These are phyloP conservation scores for Cucurbita moschata DNA, from an alignment of 306 rosid genomes.

Conservation along the genomic window DNA sequence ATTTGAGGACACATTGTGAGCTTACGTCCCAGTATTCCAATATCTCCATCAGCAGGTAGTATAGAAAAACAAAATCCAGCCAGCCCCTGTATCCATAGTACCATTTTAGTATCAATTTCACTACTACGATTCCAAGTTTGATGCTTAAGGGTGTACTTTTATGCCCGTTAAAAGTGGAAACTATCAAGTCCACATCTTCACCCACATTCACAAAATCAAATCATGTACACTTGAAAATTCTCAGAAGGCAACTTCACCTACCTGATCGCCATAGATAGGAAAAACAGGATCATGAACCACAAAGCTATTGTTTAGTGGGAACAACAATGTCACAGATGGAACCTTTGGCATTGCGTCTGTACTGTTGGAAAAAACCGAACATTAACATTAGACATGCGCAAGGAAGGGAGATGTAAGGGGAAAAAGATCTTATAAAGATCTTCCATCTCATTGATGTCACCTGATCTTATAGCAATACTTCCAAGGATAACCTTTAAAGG, in stretches of 20 bases:
- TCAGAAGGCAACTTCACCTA: constrained; percentile 15
- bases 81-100: constrained; percentile 38
- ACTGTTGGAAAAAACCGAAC: constrained; percentile 20
- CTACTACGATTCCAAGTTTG: not conserved
- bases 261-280: constrained; percentile 34
- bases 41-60: constrained; percentile 57
- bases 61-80: constrained; percentile 72
- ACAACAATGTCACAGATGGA: constrained; percentile 57
- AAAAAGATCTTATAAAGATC: not conserved
- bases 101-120: not conserved
- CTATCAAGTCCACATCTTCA: not conserved
- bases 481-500: constrained; percentile 53
- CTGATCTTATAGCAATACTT: constrained; percentile 68
- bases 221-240: constrained; percentile 2
- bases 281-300: constrained; percentile 54
- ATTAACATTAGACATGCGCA: not conserved
- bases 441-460: constrained; percentile 21
- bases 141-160: not conserved
- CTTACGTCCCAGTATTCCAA: constrained; percentile 88
- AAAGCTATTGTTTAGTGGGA: constrained; percentile 66
- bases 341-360: constrained; percentile 42
- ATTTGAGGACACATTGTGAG: not conserved
- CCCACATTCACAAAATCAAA: not conserved
- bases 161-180: not conserved
- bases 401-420: not conserved